Percentiles rank a stretch among this genome's conserved stretches.
These are phyloP conservation scores for Colletotrichum musicola DNA, from an alignment of 2,329 filamentous ascomycete genomes.

Conservation along the genomic window DNA sequence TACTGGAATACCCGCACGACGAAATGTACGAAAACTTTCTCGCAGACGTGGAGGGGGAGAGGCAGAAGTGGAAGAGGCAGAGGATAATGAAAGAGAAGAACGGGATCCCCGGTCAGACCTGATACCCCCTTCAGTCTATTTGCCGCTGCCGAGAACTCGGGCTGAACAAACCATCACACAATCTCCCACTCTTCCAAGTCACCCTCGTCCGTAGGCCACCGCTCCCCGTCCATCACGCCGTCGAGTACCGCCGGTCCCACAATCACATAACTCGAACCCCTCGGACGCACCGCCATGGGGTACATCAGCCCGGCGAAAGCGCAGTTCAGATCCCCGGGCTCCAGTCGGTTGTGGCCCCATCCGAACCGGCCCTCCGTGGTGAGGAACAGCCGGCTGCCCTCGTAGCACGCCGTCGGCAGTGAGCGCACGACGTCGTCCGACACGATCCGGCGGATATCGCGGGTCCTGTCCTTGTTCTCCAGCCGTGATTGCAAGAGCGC, in stretches of 20 bases:
- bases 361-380: neutral
- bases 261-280: neutral
- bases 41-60: too few relatives aligned
- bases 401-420: neutral
- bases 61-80: too few relatives aligned
- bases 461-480: neutral
- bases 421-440: neutral
- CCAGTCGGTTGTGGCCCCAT: neutral
- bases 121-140: too few relatives aligned
- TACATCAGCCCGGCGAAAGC: neutral
- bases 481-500: neutral
- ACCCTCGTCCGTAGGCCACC: neutral
- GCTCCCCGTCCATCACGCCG: neutral
- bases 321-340: neutral
- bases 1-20: slow-evolving; percentile 43
- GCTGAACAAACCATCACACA: neutral
- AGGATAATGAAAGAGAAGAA: neutral
- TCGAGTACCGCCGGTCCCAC: neutral
- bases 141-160: too few relatives aligned
- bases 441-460: neutral
- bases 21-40: neutral
- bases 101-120: neutral
- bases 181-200: neutral
- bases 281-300: neutral
- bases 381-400: neutral